Conservation (phyloP, 1,284 basidiomycete genomes). For the Cystobasidium slooffiae region DNA sequence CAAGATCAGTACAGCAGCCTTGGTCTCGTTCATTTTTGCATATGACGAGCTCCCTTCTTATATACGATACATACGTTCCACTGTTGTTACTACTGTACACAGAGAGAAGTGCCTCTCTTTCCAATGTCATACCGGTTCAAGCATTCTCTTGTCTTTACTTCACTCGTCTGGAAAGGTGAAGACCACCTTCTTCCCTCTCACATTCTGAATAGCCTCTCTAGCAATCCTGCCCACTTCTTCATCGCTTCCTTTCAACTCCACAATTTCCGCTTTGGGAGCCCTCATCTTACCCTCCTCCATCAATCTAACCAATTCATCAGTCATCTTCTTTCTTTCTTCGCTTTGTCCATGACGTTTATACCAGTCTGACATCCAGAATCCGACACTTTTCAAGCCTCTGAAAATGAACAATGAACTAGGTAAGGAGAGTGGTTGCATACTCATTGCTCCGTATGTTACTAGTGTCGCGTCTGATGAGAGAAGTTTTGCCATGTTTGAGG, state of each 20-base stretch:
- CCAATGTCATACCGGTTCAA: no score
- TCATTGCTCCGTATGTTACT: constrained; percentile 87
- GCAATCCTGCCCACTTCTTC: constrained; percentile 65
- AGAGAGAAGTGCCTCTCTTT: no score
- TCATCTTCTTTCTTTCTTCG: constrained; percentile 58
- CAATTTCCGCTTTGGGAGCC: constrained; percentile 69
- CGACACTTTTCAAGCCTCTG: constrained; percentile 59
- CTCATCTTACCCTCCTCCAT: constrained; percentile 68
- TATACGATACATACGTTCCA: neutral
- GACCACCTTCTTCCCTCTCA: constrained; percentile 72
- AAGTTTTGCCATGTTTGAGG: constrained; percentile 66
- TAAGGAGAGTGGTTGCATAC: constrained; percentile 74
- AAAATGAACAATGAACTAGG: constrained; percentile 81
- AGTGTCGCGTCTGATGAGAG: constrained; percentile 64
- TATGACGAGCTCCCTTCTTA: neutral
- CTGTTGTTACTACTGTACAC: neutral
- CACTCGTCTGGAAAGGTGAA: constrained; percentile 62
- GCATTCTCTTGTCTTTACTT: neutral
- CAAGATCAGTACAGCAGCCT: neutral
- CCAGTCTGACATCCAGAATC: constrained; percentile 64
- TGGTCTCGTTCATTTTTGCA: neutral
- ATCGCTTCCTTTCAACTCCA: constrained; percentile 62
- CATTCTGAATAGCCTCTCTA: constrained; percentile 61
- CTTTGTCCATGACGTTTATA: constrained; percentile 58
- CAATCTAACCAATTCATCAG: constrained; percentile 63